Base-by-base conservation (phyloP, 768 basidiomycete species). In the Lepiota venenata region DNA sequence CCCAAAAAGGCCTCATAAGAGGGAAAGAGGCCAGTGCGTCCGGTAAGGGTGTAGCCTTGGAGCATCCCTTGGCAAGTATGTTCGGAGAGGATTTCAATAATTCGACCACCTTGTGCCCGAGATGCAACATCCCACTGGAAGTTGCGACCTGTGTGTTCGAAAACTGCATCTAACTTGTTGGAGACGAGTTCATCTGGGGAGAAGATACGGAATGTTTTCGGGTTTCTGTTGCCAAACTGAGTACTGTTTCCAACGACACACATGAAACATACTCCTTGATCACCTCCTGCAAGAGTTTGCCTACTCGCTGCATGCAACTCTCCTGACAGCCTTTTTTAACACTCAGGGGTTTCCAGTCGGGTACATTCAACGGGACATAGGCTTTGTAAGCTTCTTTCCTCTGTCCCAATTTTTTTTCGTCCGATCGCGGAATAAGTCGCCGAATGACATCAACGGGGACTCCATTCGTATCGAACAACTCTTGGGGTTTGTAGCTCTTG, bases 1-100 rank as follows among this genome's bases (percentile, higher is more conserved):
- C 91, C 91, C 41, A 94, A 74, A 80, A 96, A 97, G 0, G 91
- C 87, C 66, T 96, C 93, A 66, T 96, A 94, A 25, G 84, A 87
- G 1, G 93, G 92, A 81, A 96, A 92, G 32, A 95, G 74, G 11
- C 83, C 92, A 0, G 86, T 88, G 38, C 87, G 77, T 8, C 93
- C 93, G 0, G 93, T 95, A 43, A 97, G 80, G 5, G 91, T 93
- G 69, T 95, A 95, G 2, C 93, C 93, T 69, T 97, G 91, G 11
- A 95, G 74, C 86, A 93, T 93, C 20, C 88, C 91, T 65, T 93
- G 89, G 60, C 88, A 88, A 9, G 89, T 91, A 63, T 93, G 91
- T 63, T 92, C 91, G 6, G 87, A 91, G 15, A 95, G 82, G 52
- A 94, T 93, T 69, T 96, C 93, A 56, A 93, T 76, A 42, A 95